Base-by-base conservation (phyloP, 169 alveolate species). In the Perkinsus marinus region DNA sequence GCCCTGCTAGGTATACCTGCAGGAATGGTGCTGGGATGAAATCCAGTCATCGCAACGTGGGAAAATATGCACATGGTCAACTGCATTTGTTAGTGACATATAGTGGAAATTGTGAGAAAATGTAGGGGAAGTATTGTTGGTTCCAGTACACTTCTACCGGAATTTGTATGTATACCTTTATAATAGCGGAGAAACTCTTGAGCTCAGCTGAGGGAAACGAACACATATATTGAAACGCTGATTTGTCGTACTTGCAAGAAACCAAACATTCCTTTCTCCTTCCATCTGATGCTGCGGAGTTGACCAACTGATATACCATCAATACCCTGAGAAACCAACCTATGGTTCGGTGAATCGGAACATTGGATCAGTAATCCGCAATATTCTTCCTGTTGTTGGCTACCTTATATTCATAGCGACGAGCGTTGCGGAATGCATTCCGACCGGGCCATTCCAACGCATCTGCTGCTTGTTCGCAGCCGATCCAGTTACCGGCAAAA, bases 1-100 rank as follows among this genome's bases (percentile, higher is more conserved):
- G 98, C 10, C 98, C 98, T 7, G 97, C 97, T 26, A 96, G 96
- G 92, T 93, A 95, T 39, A 93, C 95, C 90, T 92, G 93, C 92
- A 57, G 34, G 22, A 0, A 7, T 0, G 34, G 26, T 26, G 34
- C 3, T 57, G 79, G 7, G 79, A 16, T 57, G n/a, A n/a, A n/a
- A n/a, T n/a, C n/a, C n/a, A n/a, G n/a, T n/a, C n/a, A n/a, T n/a
- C n/a, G n/a, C n/a, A n/a, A n/a, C n/a, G n/a, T n/a, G n/a, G n/a
- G n/a, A n/a, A n/a, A n/a, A n/a, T n/a, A n/a, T n/a, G n/a, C n/a
- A n/a, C n/a, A n/a, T n/a, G n/a, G n/a, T n/a, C n/a, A n/a, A n/a
- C n/a, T n/a, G n/a, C n/a, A n/a, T n/a, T n/a, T n/a, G n/a, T n/a
- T n/a, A n/a, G n/a, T n/a, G n/a, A n/a, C n/a, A n/a, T n/a, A n/a